A percentile compares a stretch with the other conserved stretches of the same genome.
Evolutionary conservation across 2,329 filamentous ascomycete species (phyloP).

Genomic region (Talaromyces islandicus): DNA sequence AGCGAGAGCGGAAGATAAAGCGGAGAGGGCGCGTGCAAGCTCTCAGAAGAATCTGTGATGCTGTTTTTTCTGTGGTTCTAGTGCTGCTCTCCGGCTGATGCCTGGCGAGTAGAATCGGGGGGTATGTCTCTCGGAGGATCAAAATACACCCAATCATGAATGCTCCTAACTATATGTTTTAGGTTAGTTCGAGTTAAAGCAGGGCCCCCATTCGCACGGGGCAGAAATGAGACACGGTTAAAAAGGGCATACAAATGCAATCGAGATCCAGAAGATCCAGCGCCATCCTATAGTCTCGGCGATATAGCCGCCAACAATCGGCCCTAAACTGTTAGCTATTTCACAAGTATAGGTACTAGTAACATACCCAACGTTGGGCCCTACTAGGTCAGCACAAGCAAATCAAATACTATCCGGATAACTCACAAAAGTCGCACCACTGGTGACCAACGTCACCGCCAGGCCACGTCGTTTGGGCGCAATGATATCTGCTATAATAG

Average conservation of each 20-base stretch:
- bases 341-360: constrained; percentile 55
- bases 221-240: constrained; percentile 43
- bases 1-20: constrained; percentile 34
- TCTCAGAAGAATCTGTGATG: constrained; percentile 47
- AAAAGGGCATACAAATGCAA: constrained; percentile 59
- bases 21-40: constrained; percentile 62
- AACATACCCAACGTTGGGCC: constrained; percentile 2
- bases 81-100: background rate
- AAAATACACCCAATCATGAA: constrained; percentile 22
- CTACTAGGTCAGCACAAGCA: constrained; percentile 43
- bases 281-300: constrained; percentile 60
- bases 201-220: background rate
- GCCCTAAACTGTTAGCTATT: constrained; percentile 39
- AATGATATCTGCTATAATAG: background rate
- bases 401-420: constrained; percentile 28
- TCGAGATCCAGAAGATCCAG: constrained; percentile 63
- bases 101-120: background rate
- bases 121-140: constrained; percentile 45
- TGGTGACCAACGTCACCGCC: constrained; percentile 1
- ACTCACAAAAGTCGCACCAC: background rate
- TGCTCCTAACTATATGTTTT: background rate
- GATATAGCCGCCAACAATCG: constrained; percentile 65
- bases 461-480: background rate
- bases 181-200: background rate
- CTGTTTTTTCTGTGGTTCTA: constrained; percentile 42